phyloP scores from a whole-genome alignment of 2,329 filamentous ascomycete genomes.

The Clonostachys rosea region DNA sequence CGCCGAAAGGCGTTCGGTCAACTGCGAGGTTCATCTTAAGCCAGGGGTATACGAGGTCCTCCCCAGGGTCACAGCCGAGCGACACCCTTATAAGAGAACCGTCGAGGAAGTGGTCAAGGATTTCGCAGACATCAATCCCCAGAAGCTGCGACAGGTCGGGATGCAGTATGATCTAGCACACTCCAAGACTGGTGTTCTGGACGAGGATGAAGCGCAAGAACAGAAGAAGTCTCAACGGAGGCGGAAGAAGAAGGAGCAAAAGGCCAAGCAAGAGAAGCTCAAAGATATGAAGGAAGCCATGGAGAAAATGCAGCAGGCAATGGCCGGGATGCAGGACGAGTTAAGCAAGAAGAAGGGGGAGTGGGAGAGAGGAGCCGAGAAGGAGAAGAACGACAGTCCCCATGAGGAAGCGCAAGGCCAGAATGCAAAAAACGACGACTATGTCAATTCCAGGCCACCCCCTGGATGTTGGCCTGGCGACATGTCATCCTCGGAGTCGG shows the following conservation, averaged over 20 bases:
- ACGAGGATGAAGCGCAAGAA: constrained; percentile 34
- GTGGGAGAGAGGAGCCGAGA: not conserved
- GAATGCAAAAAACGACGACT: no score
- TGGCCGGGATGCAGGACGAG: constrained; percentile 2
- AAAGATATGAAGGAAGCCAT: constrained; percentile 12
- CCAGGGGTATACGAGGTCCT: constrained; percentile 65
- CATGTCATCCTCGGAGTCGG: no score
- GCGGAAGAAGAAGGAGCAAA: constrained; percentile 14
- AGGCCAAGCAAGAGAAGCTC: constrained; percentile 7
- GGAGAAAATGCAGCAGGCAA: constrained; percentile 13
- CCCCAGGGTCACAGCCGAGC: constrained; percentile 59
- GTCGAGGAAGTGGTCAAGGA: constrained; percentile 56
- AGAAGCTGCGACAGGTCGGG: constrained; percentile 59
- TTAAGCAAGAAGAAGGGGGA: constrained; percentile 1
- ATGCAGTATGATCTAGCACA: constrained; percentile 58
- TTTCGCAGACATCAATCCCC: constrained; percentile 38
- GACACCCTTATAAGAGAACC: constrained; percentile 34
- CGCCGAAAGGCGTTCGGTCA: constrained; percentile 57
- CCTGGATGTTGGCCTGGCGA: no score
- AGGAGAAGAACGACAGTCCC: constrained; percentile 4
- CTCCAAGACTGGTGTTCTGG: constrained; percentile 48
- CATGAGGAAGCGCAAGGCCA: no score
- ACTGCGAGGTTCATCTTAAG: constrained; percentile 67
- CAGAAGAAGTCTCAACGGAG: constrained; percentile 16
- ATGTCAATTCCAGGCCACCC: no score